Evolutionary conservation across 495 filamentous ascomycete genomes (phyloP), one percentile per base, ranked within the genome.

Genomic region (Talaromyces ruber): DNA sequence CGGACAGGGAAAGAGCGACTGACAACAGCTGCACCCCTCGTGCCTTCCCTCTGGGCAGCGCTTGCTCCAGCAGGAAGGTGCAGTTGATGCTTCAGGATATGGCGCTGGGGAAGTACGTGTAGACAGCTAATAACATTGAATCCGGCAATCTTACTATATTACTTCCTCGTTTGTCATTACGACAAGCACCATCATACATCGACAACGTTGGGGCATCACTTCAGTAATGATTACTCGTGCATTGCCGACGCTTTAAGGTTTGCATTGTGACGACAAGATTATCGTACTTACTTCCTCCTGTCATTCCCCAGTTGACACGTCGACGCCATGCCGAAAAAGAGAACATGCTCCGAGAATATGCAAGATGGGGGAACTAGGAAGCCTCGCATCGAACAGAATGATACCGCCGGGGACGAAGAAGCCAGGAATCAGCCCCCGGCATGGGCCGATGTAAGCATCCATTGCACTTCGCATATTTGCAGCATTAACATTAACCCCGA

Each of bases 401-500:
- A 43, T 43, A 43, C 39, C 3, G 39, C 39, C 16, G 39, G 14
- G 8, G 43, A 47, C 1, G 54, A 57, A 25, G n/a, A 57, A 24
- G 71, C 73, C 29, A 63, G 64, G 56, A 81, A 79, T 4, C 14
- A 70, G 3, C 86, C 87, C 1, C 71, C 71, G 6, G 80, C 82
- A 0, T 89, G 85, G 84, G 76, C 87, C 29, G 72, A 88, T 39
- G 78, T 82, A 60, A 58, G 66, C 51, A 14, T 18, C 1, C 5
- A 3, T 18, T 2, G 6, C 0, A 18, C 28, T 26, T 8, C 32
- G 28, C 5, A 18, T 30, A 30, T 14, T 18, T 21, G 14, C 55
- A 21, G 18, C 62, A 69, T 32, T 72, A 24, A 30, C 25, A 64
- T 18, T 21, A 25, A 51, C 22, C 25, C 9, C 37, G 2, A 30